phyloP scores from a whole-genome alignment of 78 protist genomes.

The Mastigamoeba balamuthi region DNA sequence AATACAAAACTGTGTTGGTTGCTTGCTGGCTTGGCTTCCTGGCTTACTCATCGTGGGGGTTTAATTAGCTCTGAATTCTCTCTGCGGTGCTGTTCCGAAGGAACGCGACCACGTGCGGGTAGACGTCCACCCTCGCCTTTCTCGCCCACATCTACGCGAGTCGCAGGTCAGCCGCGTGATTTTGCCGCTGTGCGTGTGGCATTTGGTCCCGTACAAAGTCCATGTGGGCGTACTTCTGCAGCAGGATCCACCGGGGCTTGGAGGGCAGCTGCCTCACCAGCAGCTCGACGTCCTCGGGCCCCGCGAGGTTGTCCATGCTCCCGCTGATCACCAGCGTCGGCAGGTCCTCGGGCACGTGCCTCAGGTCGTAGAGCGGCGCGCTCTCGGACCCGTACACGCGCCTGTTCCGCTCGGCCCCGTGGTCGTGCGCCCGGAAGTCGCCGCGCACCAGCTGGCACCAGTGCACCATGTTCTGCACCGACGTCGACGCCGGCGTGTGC shows the following conservation, averaged over 20 bases:
- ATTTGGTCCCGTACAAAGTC: not conserved
- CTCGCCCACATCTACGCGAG: too few relatives aligned
- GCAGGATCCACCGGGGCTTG: not conserved
- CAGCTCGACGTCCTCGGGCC: constrained; percentile 28
- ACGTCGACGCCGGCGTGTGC: constrained; percentile 26
- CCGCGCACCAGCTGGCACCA: constrained; percentile 25
- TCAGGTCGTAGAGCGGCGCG: constrained; percentile 25
- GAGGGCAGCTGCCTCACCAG: not conserved
- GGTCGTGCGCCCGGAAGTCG: not conserved
- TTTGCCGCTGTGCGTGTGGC: too few relatives aligned
- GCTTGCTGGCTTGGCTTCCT: too few relatives aligned
- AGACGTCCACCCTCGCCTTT: too few relatives aligned
- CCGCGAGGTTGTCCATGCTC: constrained; percentile 48
- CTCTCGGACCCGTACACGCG: not conserved
- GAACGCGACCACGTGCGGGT: too few relatives aligned
- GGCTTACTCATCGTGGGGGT: too few relatives aligned
- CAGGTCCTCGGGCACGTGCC: constrained; percentile 3
- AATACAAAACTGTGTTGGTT: too few relatives aligned
- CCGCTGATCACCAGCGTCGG: constrained; percentile 28
- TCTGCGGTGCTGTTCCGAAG: too few relatives aligned
- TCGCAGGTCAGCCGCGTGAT: too few relatives aligned
- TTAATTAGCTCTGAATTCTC: too few relatives aligned
- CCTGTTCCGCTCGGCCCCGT: not conserved
- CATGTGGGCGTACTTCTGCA: not conserved
- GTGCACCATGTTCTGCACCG: constrained; percentile 36